These are phyloP conservation scores for Castanea crenata DNA, from an alignment of 306 rosid species.

Conservation along the genomic window DNA sequence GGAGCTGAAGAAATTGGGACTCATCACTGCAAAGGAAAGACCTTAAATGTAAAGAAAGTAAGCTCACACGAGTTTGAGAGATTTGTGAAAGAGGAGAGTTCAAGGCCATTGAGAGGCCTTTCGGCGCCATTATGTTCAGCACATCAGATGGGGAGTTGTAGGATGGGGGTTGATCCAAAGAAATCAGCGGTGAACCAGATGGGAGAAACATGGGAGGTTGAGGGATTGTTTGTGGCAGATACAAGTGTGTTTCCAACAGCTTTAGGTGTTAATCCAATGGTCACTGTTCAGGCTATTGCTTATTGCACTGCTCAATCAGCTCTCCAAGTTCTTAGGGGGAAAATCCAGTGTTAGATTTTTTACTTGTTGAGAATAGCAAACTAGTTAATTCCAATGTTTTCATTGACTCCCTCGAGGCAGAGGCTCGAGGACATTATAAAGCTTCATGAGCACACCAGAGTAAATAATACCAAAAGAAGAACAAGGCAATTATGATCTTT, in stretches of 20 bases:
- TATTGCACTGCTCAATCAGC: constrained; percentile 80
- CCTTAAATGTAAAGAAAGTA: constrained; percentile 48
- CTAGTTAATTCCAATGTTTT: too few species aligned
- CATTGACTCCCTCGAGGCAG: too few species aligned
- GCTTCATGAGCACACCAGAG: too few species aligned
- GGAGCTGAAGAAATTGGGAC: constrained; percentile 93
- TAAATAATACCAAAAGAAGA: too few species aligned
- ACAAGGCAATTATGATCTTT: too few species aligned
- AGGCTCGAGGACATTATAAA: too few species aligned
- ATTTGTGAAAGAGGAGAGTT: constrained; percentile 75
- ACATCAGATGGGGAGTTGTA: constrained; percentile 86
- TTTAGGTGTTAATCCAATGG: constrained; percentile 83
- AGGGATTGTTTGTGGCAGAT: constrained; percentile 72
- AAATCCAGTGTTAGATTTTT: neutral
- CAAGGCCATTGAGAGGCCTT: constrained; percentile 49
- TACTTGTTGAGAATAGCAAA: too few species aligned
- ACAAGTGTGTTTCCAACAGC: constrained; percentile 86
- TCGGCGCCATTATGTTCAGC: constrained; percentile 63
- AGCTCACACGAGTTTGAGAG: constrained; percentile 56
- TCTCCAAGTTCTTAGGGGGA: constrained; percentile 58
- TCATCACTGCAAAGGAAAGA: constrained; percentile 54
- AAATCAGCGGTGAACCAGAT: constrained; percentile 59
- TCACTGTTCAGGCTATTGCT: constrained; percentile 79
- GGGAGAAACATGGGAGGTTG: constrained; percentile 86
- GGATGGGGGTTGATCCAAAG: constrained; percentile 60